A percentile compares a stretch with the other conserved stretches of the same genome.
Conservation (phyloP, 192 early-diverging fungal species). For the Rhizophagus sp. region DNA sequence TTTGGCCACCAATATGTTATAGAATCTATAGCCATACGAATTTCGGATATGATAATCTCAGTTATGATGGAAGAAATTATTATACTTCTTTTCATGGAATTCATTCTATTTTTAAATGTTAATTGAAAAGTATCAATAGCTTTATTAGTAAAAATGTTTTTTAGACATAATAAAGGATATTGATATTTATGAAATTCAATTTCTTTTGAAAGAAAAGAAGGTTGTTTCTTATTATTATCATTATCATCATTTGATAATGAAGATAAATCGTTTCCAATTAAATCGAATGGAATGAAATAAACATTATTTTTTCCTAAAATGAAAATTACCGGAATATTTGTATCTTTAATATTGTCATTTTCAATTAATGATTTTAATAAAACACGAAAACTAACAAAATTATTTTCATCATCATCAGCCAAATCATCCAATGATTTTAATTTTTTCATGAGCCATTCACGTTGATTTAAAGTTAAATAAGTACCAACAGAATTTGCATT, state of each 20-base stretch:
- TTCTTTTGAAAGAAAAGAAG: neutral
- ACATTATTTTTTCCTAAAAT: constrained; percentile 22
- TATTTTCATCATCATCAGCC: constrained; percentile 9
- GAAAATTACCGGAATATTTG: neutral
- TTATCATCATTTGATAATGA: no score
- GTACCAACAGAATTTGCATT: neutral
- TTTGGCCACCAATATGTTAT: constrained; percentile 21
- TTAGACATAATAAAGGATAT: constrained; percentile 21
- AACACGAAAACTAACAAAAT: neutral
- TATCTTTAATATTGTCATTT: neutral
- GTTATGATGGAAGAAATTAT: neutral
- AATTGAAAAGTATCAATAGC: constrained; percentile 23
- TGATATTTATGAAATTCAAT: constrained; percentile 16
- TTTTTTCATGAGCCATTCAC: neutral
- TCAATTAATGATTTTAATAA: constrained; percentile 4
- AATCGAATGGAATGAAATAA: constrained; percentile 1
- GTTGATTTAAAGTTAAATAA: neutral
- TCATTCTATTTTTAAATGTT: constrained; percentile 2
- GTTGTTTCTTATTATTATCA: no score
- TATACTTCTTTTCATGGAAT: neutral
- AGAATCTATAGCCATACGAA: constrained; percentile 9
- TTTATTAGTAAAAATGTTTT: neutral
- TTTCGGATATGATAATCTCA: neutral
- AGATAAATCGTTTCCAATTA: neutral
- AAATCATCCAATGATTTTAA: constrained; percentile 1